Evolutionary conservation across 2,329 filamentous ascomycete genomes (phyloP).

Genomic region (Colletotrichum caudatum): DNA sequence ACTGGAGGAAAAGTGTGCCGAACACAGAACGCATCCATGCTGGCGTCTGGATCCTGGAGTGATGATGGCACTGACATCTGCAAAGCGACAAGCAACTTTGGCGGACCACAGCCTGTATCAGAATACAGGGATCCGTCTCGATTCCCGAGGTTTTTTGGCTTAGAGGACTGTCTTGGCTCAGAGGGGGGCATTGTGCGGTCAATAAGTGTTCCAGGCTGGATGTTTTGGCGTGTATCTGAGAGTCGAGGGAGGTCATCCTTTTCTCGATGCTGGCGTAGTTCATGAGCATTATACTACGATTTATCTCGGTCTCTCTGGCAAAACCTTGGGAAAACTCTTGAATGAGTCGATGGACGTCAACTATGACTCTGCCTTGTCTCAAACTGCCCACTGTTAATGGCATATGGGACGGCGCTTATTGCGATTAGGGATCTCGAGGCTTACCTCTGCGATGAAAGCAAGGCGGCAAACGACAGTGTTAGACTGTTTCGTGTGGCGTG

Average conservation of each 20-base stretch:
- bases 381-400: background rate
- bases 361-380: constrained; percentile 14
- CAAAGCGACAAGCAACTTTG: constrained; percentile 2
- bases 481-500: constrained; percentile 1
- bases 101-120: background rate
- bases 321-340: background rate
- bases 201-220: background rate
- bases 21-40: constrained; percentile 12
- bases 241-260: background rate
- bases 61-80: constrained; percentile 28
- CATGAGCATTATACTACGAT: background rate
- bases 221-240: background rate
- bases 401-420: background rate
- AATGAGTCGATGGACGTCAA: constrained; percentile 7
- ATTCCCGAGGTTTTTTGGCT: background rate
- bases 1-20: constrained; percentile 14
- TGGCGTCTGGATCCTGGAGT: constrained; percentile 3
- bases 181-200: background rate
- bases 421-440: background rate
- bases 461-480: constrained; percentile 10
- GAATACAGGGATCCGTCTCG: background rate
- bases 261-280: background rate
- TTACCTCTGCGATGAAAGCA: constrained; percentile 19
- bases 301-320: background rate
- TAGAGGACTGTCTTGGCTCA: no score